These are phyloP conservation scores for Balansia obtecta DNA, from an alignment of 2,329 filamentous ascomycete species.

Conservation along the genomic window DNA sequence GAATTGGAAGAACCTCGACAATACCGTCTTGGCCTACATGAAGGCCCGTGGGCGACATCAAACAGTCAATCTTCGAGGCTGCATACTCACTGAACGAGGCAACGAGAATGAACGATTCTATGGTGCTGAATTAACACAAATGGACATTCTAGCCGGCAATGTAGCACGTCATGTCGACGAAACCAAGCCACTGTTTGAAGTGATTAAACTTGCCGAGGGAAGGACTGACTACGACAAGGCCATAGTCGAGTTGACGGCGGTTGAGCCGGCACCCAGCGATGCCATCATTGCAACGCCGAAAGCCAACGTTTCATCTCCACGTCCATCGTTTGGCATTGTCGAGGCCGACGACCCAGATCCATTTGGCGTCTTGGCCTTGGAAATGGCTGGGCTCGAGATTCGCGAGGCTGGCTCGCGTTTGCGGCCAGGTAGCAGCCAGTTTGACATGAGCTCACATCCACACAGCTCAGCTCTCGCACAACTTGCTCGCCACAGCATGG, in stretches of 20 bases:
- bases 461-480: slow-evolving; percentile 56
- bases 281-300: slow-evolving; percentile 39
- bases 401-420: slow-evolving; percentile 66
- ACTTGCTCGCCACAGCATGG: slow-evolving; percentile 54
- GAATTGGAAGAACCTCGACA: slow-evolving; percentile 38
- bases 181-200: slow-evolving; percentile 56
- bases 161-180: slow-evolving; percentile 42
- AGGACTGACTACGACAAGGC: slow-evolving; percentile 60
- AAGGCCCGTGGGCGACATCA: slow-evolving; percentile 45
- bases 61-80: slow-evolving; percentile 41
- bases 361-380: slow-evolving; percentile 81
- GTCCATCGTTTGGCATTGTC: slow-evolving; percentile 61
- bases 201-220: slow-evolving; percentile 79
- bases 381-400: slow-evolving; percentile 80
- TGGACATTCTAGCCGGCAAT: slow-evolving; percentile 45
- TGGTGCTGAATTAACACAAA: slow-evolving; percentile 33
- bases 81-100: slow-evolving; percentile 40
- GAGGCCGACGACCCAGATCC: slow-evolving; percentile 76
- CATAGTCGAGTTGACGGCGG: slow-evolving; percentile 50
- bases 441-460: slow-evolving; percentile 69
- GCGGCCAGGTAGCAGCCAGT: slow-evolving; percentile 64
- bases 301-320: slow-evolving; percentile 23
- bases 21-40: slow-evolving; percentile 45
- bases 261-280: slow-evolving; percentile 65
- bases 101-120: slow-evolving; percentile 52